These are phyloP conservation scores for Saccharomyces mikatae DNA, from an alignment of 805 yeast species.

Conservation along the genomic window DNA sequence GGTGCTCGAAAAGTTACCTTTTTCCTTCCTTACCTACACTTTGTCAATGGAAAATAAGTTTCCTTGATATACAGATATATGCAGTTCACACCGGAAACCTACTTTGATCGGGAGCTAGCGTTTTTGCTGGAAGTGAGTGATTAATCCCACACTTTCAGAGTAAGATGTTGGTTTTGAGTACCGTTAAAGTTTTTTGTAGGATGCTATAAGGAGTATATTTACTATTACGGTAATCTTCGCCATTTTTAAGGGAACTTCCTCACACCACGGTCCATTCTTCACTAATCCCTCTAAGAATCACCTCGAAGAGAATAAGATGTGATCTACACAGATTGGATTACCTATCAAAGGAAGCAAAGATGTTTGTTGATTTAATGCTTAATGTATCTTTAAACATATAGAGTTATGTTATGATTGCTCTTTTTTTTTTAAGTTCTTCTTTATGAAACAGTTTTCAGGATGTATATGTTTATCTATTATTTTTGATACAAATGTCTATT, in stretches of 20 bases:
- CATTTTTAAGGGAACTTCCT: background rate
- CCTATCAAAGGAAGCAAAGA: background rate
- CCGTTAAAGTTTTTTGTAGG: background rate
- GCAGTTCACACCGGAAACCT: background rate
- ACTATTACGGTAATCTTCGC: background rate
- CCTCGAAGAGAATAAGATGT: background rate
- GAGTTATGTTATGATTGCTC: background rate
- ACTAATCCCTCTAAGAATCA: background rate
- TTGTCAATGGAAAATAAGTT: background rate
- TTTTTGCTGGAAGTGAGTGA: background rate
- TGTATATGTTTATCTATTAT: background rate
- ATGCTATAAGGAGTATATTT: background rate
- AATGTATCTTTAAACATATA: background rate
- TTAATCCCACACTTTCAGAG: background rate
- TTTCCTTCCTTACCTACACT: constrained; percentile 3
- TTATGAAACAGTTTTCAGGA: background rate
- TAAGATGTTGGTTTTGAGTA: background rate
- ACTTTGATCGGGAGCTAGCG: background rate
- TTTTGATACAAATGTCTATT: background rate
- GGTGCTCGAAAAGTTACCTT: background rate
- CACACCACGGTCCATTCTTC: background rate
- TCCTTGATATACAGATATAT: background rate
- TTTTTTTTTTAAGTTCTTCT: background rate
- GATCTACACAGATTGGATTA: background rate
- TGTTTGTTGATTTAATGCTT: background rate